These are phyloP conservation scores for Halophytophthora polymorphica DNA, from an alignment of 352 stramenopile genomes.

Conservation along the genomic window DNA sequence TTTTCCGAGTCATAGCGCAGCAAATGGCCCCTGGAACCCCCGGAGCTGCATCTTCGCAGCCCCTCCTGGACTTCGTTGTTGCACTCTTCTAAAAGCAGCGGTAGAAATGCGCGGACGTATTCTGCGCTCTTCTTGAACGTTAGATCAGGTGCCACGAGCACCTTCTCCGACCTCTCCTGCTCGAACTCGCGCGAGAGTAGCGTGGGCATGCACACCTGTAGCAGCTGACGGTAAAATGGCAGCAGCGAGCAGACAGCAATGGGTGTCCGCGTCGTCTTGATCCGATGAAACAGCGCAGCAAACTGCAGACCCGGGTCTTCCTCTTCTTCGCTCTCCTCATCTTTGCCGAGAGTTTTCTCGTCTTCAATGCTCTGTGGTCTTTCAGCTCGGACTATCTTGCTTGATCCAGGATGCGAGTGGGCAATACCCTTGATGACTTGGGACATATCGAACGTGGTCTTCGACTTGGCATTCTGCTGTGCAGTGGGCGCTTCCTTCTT, in stretches of 20 bases:
- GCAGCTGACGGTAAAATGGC: constrained; percentile 80
- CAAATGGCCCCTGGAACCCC: constrained; percentile 44
- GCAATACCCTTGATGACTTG: constrained; percentile 64
- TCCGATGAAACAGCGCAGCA: constrained; percentile 71
- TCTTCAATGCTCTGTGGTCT: constrained; percentile 6
- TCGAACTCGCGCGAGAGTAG: constrained; percentile 68
- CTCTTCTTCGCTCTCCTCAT: constrained; percentile 47
- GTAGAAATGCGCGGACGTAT: constrained; percentile 78
- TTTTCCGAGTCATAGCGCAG: constrained; percentile 83
- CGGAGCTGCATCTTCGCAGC: constrained; percentile 42
- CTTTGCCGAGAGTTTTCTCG: constrained; percentile 6
- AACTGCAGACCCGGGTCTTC: constrained; percentile 49
- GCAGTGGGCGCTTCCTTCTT: constrained; percentile 15
- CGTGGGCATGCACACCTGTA: constrained; percentile 75
- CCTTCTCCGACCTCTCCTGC: constrained; percentile 47
- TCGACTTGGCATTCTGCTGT: constrained; percentile 27
- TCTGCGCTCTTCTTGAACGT: constrained; percentile 70
- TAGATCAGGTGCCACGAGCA: constrained; percentile 43
- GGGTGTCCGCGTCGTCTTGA: constrained; percentile 78
- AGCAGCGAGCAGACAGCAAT: constrained; percentile 65
- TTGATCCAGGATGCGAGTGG: constrained; percentile 40
- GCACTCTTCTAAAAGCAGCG: constrained; percentile 78
- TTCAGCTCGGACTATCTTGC: constrained; percentile 13
- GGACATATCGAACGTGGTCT: constrained; percentile 51
- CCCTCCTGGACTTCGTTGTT: constrained; percentile 79